A percentile compares a stretch with the other conserved stretches of the same genome.
These are phyloP conservation scores for Kodamaea plutei DNA, from an alignment of 1,139 yeast genomes.

Conservation along the genomic window DNA sequence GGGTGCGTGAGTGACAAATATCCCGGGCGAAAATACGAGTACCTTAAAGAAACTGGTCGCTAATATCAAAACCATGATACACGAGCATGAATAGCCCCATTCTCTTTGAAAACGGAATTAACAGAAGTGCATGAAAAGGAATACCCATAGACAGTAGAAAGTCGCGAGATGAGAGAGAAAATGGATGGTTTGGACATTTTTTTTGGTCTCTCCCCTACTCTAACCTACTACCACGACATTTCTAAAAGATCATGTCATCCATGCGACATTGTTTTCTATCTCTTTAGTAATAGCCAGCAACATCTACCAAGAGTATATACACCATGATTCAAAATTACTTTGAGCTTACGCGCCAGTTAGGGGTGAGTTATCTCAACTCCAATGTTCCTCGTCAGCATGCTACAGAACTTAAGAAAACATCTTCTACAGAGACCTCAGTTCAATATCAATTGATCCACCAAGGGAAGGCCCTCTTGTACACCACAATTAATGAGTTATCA, in stretches of 20 bases:
- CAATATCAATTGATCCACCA: conserved; percentile 14
- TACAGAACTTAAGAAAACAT: conserved; percentile 9
- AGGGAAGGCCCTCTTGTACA: conserved; percentile 9
- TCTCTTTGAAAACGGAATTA: no score
- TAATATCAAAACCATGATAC: no score
- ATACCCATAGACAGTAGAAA: no score
- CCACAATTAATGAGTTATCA: conserved; percentile 13
- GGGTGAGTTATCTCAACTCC: conserved; percentile 23
- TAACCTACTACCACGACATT: no score
- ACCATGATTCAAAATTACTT: conserved; percentile 20
- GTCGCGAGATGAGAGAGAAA: no score
- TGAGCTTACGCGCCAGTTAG: conserved; percentile 23
- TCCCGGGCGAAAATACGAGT: no score
- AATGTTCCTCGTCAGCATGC: conserved; percentile 10
- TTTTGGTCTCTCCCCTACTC: not conserved
- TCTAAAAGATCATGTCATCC: no score
- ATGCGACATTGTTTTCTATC: not conserved
- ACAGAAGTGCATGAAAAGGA: no score
- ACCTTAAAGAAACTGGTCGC: no score
- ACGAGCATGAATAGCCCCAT: no score
- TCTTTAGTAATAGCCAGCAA: not conserved
- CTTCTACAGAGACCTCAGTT: conserved; percentile 11
- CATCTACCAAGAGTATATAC: not conserved
- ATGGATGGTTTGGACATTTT: no score
- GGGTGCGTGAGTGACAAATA: no score